A percentile compares a stretch with the other conserved stretches of the same genome.
Conservation (phyloP, 2,329 filamentous ascomycete genomes). For the Colletotrichum sojae region DNA sequence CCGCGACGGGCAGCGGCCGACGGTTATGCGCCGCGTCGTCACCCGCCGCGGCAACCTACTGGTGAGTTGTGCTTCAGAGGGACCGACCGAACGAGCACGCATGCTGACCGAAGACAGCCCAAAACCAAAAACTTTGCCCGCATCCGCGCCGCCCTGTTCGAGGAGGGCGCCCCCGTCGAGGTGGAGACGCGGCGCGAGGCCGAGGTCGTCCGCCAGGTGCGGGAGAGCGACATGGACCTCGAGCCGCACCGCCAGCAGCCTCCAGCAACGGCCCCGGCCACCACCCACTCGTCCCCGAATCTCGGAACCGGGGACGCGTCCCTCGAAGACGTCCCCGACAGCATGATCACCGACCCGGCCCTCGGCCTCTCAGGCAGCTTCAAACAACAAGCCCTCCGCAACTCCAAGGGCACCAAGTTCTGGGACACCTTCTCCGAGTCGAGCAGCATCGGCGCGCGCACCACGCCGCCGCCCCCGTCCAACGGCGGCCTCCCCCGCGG, state of each 20-base stretch:
- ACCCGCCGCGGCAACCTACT: conserved; percentile 90
- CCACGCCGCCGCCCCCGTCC: conserved; percentile 73
- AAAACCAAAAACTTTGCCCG: conserved; percentile 97
- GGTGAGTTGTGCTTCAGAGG: conserved; percentile 64
- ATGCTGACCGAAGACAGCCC: conserved; percentile 70
- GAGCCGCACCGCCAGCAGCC: conserved; percentile 56
- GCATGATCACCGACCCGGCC: conserved; percentile 73
- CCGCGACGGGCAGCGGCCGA: conserved; percentile 71
- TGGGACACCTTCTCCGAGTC: conserved; percentile 86
- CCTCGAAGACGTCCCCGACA: conserved; percentile 79
- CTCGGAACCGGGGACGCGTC: conserved; percentile 72
- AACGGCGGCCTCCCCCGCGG: conserved; percentile 69
- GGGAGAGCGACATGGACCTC: conserved; percentile 84
- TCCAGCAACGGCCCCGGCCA: conserved; percentile 56
- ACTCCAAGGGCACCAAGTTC: conserved; percentile 78
- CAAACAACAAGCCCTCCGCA: conserved; percentile 79
- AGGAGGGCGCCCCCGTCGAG: conserved; percentile 90
- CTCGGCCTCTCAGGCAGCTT: conserved; percentile 75
- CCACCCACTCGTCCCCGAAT: conserved; percentile 78
- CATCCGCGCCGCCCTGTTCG: conserved; percentile 88
- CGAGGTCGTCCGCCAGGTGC: conserved; percentile 94
- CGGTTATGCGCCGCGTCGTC: conserved; percentile 86
- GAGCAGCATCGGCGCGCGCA: conserved; percentile 64
- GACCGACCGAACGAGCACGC: not conserved
- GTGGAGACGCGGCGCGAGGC: conserved; percentile 91